Base-by-base conservation (phyloP, 139 green algal species). In the Closterium sp. region DNA sequence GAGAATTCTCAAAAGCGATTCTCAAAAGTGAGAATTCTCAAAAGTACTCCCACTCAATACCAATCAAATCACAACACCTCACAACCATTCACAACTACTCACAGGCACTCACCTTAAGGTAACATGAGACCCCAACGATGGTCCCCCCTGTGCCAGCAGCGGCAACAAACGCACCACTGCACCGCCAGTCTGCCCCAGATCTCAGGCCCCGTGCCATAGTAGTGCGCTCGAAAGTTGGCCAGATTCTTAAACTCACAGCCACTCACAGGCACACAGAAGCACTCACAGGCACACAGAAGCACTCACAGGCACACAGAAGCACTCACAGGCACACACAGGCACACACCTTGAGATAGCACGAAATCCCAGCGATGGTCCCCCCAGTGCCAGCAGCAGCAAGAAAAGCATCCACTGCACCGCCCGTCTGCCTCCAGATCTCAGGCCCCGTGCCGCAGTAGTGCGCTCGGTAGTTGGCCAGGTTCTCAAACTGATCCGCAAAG, bases 401-500 rank as follows among this genome's bases (percentile, higher is more conserved):
- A 96, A 99, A 99, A 0, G 97, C 98, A 89, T 99, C 89, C 50
- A 99, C 42, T 9, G 70, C 27, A 9, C 97, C 97, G 0, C 89
- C 45, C 7, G 96, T 97, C 92, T 99, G 97, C 87, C 93, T 70
- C 96, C 96, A 99, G 31, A 99, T 98, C 94, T 99, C 98, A 9
- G 87, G 86, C 1, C 91, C 91, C n/a, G 94, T 96, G 24, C 85
- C 87, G 21, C 95, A 88, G 9, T 97, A 89, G 94, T 99, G 98
- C 10, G 97, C 97, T 11, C 95, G 30, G 85, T 95, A 97, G 92
- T 99, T 99, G 73, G 97, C 97, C 9, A 95, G 90, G 86, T 98
- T 99, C 87, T 99, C 98, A 95, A 99, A 99, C 94, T 99, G 98
- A 93, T 99, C 96, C 0, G 97, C 96, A 95, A 99, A 99, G 22